A percentile compares a stretch with the other conserved stretches of the same genome.
Evolutionary conservation across 2,329 filamentous ascomycete species (phyloP).

Genomic region (Zelopaecilomyces penicillatus): DNA sequence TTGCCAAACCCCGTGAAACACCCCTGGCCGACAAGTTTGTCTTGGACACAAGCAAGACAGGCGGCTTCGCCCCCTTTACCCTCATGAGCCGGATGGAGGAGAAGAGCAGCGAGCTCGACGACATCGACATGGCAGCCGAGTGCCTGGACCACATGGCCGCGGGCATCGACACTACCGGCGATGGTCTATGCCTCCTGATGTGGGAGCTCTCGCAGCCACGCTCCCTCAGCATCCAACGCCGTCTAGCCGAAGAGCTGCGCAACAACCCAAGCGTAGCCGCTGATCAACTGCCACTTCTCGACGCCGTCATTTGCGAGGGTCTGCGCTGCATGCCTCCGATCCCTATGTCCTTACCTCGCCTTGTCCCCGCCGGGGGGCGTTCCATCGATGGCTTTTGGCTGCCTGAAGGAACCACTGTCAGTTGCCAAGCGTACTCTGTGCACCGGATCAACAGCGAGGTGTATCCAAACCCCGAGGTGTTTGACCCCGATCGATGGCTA

Average conservation of each 20-base stretch:
- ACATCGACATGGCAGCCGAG: conserved; percentile 54
- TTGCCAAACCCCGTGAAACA: conserved; percentile 46
- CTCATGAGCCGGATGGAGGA: conserved; percentile 51
- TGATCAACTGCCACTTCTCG: conserved; percentile 49
- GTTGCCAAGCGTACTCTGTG: conserved; percentile 53
- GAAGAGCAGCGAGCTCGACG: conserved; percentile 37
- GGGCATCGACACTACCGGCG: conserved; percentile 64
- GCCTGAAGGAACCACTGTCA: conserved; percentile 47
- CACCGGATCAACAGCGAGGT: conserved; percentile 54
- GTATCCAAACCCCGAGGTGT: conserved; percentile 70
- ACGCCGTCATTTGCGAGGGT: conserved; percentile 55
- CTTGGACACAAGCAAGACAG: conserved; percentile 38
- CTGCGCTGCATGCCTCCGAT: conserved; percentile 56
- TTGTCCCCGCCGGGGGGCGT: conserved; percentile 46
- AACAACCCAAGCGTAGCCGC: conserved; percentile 29
- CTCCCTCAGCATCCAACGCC: conserved; percentile 41
- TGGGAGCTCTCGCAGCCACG: conserved; percentile 58
- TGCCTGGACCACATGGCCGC: conserved; percentile 65
- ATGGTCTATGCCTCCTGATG: conserved; percentile 62
- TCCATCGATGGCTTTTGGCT: conserved; percentile 47
- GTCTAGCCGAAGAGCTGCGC: conserved; percentile 44
- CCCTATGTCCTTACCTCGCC: conserved; percentile 57
- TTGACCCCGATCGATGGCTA: conserved; percentile 79
- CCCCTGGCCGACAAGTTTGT: conserved; percentile 54
- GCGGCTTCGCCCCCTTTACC: conserved; percentile 43